Conservation (phyloP, 1,284 basidiomycete genomes). For the Boletellus deceptivus region DNA sequence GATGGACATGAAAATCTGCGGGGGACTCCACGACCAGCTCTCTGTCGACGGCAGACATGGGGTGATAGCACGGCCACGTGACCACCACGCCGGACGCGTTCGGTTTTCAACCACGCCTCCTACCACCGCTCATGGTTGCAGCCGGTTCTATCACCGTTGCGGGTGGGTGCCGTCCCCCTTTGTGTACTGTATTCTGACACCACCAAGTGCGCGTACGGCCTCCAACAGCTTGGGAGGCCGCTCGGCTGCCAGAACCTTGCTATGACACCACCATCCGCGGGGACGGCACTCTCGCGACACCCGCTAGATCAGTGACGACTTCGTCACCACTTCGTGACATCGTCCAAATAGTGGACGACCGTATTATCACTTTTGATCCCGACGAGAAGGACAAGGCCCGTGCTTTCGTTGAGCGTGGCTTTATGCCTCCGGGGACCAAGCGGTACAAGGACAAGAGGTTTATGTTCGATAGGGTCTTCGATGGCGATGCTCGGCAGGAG, state of each 20-base stretch:
- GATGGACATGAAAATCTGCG: conserved; percentile 96
- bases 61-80: conserved; percentile 31
- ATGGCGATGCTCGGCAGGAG: conserved; percentile 73
- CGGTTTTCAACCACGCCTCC: conserved; percentile 30
- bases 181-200: conserved; percentile 6
- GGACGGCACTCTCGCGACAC: conserved; percentile 77
- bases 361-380: conserved; percentile 93
- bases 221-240: conserved; percentile 79
- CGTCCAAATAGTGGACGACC: conserved; percentile 79
- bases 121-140: conserved; percentile 57
- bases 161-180: conserved; percentile 44
- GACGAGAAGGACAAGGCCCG: conserved; percentile 78
- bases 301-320: conserved; percentile 49
- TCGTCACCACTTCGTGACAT: conserved; percentile 66
- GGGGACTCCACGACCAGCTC: conserved; percentile 58
- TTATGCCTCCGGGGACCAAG: conserved; percentile 79
- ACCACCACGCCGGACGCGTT: conserved; percentile 27
- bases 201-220: conserved; percentile 85
- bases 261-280: conserved; percentile 72
- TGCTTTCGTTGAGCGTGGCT: conserved; percentile 77
- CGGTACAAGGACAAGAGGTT: conserved; percentile 93
- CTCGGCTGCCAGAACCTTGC: conserved; percentile 70
- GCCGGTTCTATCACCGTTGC: conserved; percentile 86
- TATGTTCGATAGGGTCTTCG: conserved; percentile 92
- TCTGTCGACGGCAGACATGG: conserved; percentile 18